phyloP scores from a whole-genome alignment of 768 basidiomycete species.

The Antrodiella citrinella region DNA sequence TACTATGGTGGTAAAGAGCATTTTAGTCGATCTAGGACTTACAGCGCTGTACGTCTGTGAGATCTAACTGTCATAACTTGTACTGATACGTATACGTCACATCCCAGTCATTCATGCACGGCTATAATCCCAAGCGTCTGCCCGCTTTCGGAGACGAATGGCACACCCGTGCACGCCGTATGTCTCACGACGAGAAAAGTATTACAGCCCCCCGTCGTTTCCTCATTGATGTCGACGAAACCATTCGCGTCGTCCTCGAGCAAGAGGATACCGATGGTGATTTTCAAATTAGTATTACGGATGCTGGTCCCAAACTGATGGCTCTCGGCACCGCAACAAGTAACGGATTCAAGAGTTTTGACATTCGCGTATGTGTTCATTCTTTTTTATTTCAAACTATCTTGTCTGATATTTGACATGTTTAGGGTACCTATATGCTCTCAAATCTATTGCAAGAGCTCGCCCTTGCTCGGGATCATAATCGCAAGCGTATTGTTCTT shows the following conservation, averaged over 20 bases:
- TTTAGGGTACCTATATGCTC: conserved; percentile 96
- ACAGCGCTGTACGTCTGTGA: conserved; percentile 71
- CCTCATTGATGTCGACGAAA: conserved; percentile 96
- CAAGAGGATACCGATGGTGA: conserved; percentile 98
- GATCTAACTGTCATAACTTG: neutral
- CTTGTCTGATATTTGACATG: neutral
- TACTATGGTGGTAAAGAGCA: conserved; percentile 81
- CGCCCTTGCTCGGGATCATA: conserved; percentile 91
- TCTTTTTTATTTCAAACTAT: neutral
- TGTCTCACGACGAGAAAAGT: conserved; percentile 92
- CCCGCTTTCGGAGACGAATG: conserved; percentile 74
- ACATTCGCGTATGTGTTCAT: conserved; percentile 63
- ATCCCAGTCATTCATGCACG: conserved; percentile 18
- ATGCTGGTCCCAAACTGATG: conserved; percentile 95
- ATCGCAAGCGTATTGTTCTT: conserved; percentile 93
- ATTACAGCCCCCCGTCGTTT: conserved; percentile 77
- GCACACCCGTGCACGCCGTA: conserved; percentile 63
- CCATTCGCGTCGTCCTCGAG: conserved; percentile 90
- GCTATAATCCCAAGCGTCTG: conserved; percentile 56
- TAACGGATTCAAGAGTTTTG: conserved; percentile 97
- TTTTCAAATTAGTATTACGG: conserved; percentile 93
- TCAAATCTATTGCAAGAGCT: conserved; percentile 99
- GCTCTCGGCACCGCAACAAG: conserved; percentile 93
- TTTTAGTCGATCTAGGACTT: conserved; percentile 78
- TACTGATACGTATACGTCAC: conserved; percentile 7